phyloP scores from a whole-genome alignment of 768 basidiomycete species.

The Leccinum variicolor region DNA sequence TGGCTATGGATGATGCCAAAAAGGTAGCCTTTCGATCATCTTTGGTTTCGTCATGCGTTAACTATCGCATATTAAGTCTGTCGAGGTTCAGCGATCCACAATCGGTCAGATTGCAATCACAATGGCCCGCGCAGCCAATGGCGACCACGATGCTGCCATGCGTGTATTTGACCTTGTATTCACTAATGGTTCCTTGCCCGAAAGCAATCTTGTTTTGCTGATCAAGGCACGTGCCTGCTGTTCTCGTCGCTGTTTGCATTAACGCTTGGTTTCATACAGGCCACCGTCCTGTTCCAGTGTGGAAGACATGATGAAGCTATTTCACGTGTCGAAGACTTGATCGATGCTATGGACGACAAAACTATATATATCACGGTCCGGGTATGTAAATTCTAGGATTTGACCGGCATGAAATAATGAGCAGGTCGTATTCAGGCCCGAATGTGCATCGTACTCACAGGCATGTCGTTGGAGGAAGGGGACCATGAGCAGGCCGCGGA shows the following conservation, averaged over 20 bases:
- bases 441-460: too few relatives aligned
- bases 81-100: background rate
- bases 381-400: background rate
- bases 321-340: conserved; percentile 1
- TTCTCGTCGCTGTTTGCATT: accelerated
- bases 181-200: background rate
- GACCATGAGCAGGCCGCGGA: too few relatives aligned
- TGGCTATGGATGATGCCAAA: too few relatives aligned
- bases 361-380: background rate
- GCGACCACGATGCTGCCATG: background rate
- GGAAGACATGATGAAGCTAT: background rate
- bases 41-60: background rate
- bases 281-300: conserved; percentile 4
- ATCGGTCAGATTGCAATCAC: conserved; percentile 9
- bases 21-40: too few relatives aligned
- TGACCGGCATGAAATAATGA: background rate
- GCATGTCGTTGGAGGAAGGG: too few relatives aligned
- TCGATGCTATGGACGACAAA: background rate
- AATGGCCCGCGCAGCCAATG: background rate
- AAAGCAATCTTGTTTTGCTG: conserved; percentile 6
- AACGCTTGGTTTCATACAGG: background rate
- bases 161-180: conserved; percentile 10
- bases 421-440: too few relatives aligned
- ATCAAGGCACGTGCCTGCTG: conserved; percentile 2
- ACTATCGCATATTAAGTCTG: background rate